A percentile compares a stretch with the other conserved stretches of the same genome.
These are phyloP conservation scores for Clonostachys solani DNA, from an alignment of 2,329 filamentous ascomycete species.

Conservation along the genomic window DNA sequence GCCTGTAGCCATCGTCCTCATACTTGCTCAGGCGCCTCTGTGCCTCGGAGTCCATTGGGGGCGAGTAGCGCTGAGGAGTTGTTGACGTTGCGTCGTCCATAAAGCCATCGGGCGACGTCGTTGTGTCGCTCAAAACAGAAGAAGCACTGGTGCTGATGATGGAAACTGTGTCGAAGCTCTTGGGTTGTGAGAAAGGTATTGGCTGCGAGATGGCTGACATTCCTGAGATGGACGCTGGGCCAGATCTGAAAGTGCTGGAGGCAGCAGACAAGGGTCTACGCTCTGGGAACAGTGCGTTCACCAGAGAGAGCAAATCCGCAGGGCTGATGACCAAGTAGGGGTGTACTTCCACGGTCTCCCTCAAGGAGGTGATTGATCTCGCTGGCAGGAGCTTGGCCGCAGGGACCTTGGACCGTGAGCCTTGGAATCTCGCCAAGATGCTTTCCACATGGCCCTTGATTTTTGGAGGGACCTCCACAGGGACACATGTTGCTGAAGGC, in stretches of 20 bases:
- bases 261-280: conserved; percentile 59
- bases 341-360: conserved; percentile 74
- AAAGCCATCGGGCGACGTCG: conserved; percentile 60
- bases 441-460: conserved; percentile 68
- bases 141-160: conserved; percentile 70
- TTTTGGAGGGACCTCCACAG: conserved; percentile 48
- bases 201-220: conserved; percentile 65
- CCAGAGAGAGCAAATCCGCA: conserved; percentile 72
- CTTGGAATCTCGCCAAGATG: conserved; percentile 62
- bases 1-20: conserved; percentile 60
- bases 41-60: conserved; percentile 38
- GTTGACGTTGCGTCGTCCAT: conserved; percentile 49
- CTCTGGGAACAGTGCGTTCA: conserved; percentile 82
- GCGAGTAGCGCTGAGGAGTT: conserved; percentile 50
- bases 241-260: conserved; percentile 60
- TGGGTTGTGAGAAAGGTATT: conserved; percentile 55
- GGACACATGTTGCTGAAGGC: conserved; percentile 46
- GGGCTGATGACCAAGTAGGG: conserved; percentile 78
- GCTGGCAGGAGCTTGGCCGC: conserved; percentile 62
- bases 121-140: conserved; percentile 66
- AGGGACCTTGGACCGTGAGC: conserved; percentile 41
- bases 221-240: conserved; percentile 62
- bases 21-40: conserved; percentile 44
- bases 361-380: conserved; percentile 65
- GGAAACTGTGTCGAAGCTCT: conserved; percentile 62